A percentile compares a stretch with the other conserved stretches of the same genome.
phyloP scores from a whole-genome alignment of 345 rosid species.

The Boechera stricta region DNA sequence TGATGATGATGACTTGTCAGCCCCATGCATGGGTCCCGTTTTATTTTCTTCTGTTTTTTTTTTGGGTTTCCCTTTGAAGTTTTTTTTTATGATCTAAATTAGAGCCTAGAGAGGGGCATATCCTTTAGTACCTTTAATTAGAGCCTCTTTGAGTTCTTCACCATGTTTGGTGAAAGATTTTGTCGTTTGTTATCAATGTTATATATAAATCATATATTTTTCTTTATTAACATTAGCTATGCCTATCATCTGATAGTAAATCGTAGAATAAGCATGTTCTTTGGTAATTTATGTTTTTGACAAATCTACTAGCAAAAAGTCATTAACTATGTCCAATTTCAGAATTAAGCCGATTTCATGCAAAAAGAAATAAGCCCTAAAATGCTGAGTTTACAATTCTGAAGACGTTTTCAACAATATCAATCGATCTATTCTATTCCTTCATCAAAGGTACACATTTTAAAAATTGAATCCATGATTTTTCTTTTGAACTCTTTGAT shows the following conservation, averaged over 20 bases:
- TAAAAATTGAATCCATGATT: slow-evolving; percentile 12
- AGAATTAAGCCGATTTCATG: slow-evolving; percentile 16
- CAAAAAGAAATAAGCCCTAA: not conserved
- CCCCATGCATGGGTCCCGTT: slow-evolving; percentile 47
- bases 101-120: slow-evolving; percentile 33
- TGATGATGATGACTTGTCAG: slow-evolving; percentile 45
- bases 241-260: not conserved
- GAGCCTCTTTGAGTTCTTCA: slow-evolving; percentile 35
- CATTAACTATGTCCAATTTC: not conserved
- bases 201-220: not conserved
- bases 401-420: slow-evolving; percentile 6
- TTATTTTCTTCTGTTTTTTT: slow-evolving; percentile 43
- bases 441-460: not conserved
- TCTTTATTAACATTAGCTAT: slow-evolving; percentile 5
- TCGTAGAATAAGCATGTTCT: not conserved
- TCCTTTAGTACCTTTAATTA: slow-evolving; percentile 33
- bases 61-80: slow-evolving; percentile 15
- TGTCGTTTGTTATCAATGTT: slow-evolving; percentile 43
- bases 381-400: not conserved
- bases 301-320: slow-evolving; percentile 6
- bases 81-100: slow-evolving; percentile 24
- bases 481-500: not conserved
- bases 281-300: not conserved
- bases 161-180: slow-evolving; percentile 37
- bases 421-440: not conserved